These are phyloP conservation scores for Diutina neorugosa DNA, from an alignment of 1,139 yeast species.

Conservation along the genomic window DNA sequence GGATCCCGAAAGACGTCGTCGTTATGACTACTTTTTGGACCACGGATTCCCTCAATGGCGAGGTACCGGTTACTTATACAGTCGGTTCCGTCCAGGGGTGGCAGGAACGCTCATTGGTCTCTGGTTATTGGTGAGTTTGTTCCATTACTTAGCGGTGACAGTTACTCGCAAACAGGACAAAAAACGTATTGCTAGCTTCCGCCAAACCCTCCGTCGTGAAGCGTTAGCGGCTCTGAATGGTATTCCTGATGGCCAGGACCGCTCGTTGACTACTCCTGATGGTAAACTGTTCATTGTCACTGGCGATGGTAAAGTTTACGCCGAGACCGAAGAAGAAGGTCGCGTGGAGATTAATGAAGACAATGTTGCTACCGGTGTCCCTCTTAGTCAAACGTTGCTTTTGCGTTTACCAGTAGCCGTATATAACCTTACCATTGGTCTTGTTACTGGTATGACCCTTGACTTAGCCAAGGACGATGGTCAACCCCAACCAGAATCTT, in stretches of 20 bases:
- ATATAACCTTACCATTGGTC: conserved; percentile 39
- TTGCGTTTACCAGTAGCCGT: conserved; percentile 28
- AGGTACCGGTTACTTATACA: conserved; percentile 38
- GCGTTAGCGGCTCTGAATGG: conserved; percentile 21
- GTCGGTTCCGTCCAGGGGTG: conserved; percentile 51
- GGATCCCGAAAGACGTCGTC: conserved; percentile 45
- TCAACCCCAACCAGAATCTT: too few species aligned
- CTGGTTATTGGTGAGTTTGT: conserved; percentile 24
- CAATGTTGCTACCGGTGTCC: conserved; percentile 25
- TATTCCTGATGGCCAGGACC: not conserved
- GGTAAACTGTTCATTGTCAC: not conserved
- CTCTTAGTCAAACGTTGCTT: conserved; percentile 46
- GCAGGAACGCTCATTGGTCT: conserved; percentile 33
- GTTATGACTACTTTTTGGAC: conserved; percentile 75
- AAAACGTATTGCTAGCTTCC: conserved; percentile 41
- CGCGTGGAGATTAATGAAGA: conserved; percentile 20
- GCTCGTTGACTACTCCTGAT: not conserved
- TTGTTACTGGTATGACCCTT: conserved; percentile 15
- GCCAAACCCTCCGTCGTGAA: conserved; percentile 35
- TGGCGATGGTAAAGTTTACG: not conserved
- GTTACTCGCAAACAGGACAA: conserved; percentile 51
- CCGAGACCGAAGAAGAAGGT: conserved; percentile 36
- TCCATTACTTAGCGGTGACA: conserved; percentile 43
- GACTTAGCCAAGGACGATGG: conserved; percentile 13
- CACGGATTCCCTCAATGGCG: conserved; percentile 84